Conservation (phyloP, 2,329 filamentous ascomycete species). For the Cercospora sojina region DNA sequence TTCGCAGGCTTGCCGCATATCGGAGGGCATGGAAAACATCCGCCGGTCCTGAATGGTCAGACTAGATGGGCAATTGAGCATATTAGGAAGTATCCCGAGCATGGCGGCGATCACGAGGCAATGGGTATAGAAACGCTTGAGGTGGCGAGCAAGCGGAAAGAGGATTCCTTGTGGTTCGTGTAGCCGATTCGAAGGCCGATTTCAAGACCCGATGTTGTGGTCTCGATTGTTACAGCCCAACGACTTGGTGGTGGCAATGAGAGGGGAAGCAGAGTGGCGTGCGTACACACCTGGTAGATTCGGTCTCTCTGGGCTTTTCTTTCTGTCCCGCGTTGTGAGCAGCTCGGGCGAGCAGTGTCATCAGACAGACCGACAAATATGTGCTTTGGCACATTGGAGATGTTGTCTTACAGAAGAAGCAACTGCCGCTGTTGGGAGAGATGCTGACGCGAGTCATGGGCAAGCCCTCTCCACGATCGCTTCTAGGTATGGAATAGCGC, state of each 20-base stretch:
- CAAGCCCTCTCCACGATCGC: not conserved
- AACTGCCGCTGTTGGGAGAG: not conserved
- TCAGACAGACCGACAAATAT: not conserved
- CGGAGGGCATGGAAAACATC: conserved; percentile 23
- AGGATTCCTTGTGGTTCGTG: conserved; percentile 12
- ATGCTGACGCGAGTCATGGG: not conserved
- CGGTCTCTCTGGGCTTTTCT: not conserved
- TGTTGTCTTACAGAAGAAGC: not conserved
- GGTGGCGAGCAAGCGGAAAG: not conserved
- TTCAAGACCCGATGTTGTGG: not conserved
- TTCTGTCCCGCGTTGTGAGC: not conserved
- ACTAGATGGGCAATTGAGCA: conserved; percentile 29
- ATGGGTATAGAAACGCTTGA: not conserved
- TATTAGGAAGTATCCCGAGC: conserved; percentile 26
- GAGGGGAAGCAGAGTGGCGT: not conserved
- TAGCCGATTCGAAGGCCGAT: not conserved
- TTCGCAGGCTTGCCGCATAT: conserved; percentile 53
- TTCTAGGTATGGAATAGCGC: not conserved
- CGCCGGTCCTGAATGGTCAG: conserved; percentile 20
- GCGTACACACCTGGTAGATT: not conserved
- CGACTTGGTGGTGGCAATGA: not conserved
- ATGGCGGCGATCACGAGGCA: not conserved
- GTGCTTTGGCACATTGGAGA: not conserved
- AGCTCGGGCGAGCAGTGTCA: not conserved
- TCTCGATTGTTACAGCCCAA: not conserved